A percentile compares a stretch with the other conserved stretches of the same genome.
phyloP scores from a whole-genome alignment of 73 alveolate species.

The Halteria grandinella region DNA sequence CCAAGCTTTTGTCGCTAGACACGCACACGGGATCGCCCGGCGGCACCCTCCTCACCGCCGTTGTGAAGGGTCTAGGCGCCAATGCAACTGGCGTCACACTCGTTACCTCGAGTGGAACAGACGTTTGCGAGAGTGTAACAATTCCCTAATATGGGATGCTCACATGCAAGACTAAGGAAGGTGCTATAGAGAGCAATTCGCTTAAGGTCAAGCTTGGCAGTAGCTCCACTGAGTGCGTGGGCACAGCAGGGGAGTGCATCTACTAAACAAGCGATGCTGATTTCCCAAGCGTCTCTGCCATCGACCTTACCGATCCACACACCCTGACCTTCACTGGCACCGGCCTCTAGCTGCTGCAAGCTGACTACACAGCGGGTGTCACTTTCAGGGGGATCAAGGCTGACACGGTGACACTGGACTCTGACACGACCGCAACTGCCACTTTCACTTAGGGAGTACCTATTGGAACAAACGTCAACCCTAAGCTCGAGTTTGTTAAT shows the following conservation, averaged over 20 bases:
- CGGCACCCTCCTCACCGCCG: slow-evolving; percentile 18
- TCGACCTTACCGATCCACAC: no score
- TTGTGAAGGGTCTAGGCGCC: slow-evolving; percentile 8
- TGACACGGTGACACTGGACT: slow-evolving; percentile 8
- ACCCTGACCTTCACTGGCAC: no score
- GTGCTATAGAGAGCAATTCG: not conserved
- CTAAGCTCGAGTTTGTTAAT: not conserved
- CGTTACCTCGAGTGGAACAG: not conserved
- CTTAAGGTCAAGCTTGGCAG: not conserved
- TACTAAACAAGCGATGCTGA: not conserved
- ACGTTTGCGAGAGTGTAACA: not conserved
- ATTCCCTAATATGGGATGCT: not conserved
- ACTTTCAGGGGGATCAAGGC: not conserved
- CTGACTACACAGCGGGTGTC: not conserved
- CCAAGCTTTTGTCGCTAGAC: not conserved
- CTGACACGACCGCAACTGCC: slow-evolving; percentile 25
- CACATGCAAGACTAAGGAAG: slow-evolving; percentile 4
- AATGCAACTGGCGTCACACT: not conserved
- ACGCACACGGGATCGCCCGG: slow-evolving; percentile 8
- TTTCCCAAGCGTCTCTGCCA: not conserved
- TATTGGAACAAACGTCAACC: not conserved
- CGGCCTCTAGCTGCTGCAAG: slow-evolving; percentile 1
- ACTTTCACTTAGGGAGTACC: slow-evolving; percentile 35
- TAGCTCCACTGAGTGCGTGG: not conserved
- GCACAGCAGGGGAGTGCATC: not conserved